phyloP scores from a whole-genome alignment of 257 asterid species.

The Cruciata laevipes region DNA sequence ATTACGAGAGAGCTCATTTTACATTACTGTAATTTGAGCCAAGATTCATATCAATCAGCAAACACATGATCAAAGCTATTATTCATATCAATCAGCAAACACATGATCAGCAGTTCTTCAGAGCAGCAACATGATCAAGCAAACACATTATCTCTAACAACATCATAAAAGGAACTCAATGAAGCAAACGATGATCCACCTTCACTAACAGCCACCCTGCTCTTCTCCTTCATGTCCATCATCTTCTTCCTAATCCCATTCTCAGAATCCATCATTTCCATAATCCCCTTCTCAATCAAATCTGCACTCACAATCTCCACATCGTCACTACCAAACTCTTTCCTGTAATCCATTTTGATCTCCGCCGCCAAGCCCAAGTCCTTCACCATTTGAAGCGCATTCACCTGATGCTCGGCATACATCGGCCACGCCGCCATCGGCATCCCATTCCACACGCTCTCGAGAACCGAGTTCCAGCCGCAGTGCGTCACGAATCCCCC shows the following conservation, averaged over 20 bases:
- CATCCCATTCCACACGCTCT: conserved; percentile 2
- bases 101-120: no score
- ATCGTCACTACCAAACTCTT: not conserved
- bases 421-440: conserved; percentile 2
- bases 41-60: no score
- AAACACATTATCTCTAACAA: no score
- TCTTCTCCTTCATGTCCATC: conserved; percentile 38
- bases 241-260: conserved; percentile 32
- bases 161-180: conserved; percentile 25
- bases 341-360: not conserved
- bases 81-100: no score
- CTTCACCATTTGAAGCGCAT: not conserved
- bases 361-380: conserved; percentile 4
- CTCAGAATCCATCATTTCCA: conserved; percentile 12
- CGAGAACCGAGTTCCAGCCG: conserved; percentile 1
- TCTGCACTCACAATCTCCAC: not conserved
- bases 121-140: no score
- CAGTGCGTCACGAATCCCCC: not conserved
- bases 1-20: no score
- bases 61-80: no score
- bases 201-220: conserved; percentile 33
- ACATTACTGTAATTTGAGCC: no score
- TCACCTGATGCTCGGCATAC: not conserved
- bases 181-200: conserved; percentile 49
- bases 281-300: conserved; percentile 4